Evolutionary conservation across 495 filamentous ascomycete species (phyloP).

Genomic region (Penicillium turbatum): DNA sequence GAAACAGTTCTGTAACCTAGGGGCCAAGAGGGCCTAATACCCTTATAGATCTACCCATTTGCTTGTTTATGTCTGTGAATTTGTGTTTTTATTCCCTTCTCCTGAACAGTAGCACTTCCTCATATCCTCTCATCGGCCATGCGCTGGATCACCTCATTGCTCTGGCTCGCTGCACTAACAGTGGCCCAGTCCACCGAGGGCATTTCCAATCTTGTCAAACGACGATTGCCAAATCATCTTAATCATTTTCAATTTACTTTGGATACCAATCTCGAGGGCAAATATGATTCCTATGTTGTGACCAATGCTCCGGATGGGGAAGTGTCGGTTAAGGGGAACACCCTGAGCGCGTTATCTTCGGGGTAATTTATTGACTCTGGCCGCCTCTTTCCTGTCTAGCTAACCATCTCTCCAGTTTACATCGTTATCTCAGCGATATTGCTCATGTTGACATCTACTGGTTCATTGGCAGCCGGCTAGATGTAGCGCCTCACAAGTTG

Average conservation of each 20-base stretch:
- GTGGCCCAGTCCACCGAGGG: constrained; percentile 36
- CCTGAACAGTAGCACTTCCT: neutral
- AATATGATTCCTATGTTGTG: constrained; percentile 43
- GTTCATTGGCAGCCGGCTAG: constrained; percentile 35
- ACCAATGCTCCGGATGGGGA: constrained; percentile 34
- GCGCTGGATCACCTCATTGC: constrained; percentile 11
- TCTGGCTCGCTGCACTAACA: constrained; percentile 10
- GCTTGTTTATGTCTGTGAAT: neutral
- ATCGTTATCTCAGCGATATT: constrained; percentile 45
- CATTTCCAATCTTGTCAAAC: constrained; percentile 42
- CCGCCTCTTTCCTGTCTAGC: neutral
- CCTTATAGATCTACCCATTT: too few relatives aligned
- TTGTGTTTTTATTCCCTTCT: neutral
- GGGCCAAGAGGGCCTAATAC: too few relatives aligned
- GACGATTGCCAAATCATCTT: constrained; percentile 43
- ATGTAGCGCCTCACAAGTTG: constrained; percentile 15
- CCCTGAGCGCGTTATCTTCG: constrained; percentile 42
- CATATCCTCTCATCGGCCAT: neutral
- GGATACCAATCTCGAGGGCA: constrained; percentile 15
- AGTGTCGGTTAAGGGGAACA: constrained; percentile 43
- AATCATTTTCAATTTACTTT: constrained; percentile 39
- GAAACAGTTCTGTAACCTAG: too few relatives aligned
- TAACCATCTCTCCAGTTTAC: constrained; percentile 29
- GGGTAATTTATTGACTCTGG: constrained; percentile 24
- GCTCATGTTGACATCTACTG: constrained; percentile 52